Conservation (phyloP, 805 yeast genomes). For the Maudiozyma barnettii region DNA sequence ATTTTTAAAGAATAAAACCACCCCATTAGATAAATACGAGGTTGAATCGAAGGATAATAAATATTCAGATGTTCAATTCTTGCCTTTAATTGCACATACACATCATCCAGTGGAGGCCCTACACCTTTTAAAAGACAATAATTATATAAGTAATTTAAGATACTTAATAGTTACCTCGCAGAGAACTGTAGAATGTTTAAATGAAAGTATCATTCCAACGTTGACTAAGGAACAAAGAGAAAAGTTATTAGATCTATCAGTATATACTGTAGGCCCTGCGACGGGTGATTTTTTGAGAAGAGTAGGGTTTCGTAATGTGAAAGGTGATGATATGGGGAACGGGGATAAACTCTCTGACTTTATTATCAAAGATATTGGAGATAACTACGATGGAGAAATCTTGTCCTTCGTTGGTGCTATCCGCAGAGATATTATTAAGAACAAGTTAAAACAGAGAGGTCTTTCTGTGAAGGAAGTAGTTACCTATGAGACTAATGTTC, state of each 20-base stretch:
- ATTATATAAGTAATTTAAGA: slow-evolving; percentile 34
- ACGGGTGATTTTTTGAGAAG: slow-evolving; percentile 50
- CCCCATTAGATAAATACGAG: slow-evolving; percentile 60
- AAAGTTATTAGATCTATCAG: slow-evolving; percentile 39
- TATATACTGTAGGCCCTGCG: slow-evolving; percentile 89
- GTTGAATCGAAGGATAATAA: slow-evolving; percentile 31
- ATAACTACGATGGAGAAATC: slow-evolving; percentile 24
- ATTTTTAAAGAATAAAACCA: slow-evolving; percentile 62
- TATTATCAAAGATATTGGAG: slow-evolving; percentile 34
- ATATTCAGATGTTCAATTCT: slow-evolving; percentile 39
- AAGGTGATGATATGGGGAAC: slow-evolving; percentile 69
- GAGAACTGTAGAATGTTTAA: slow-evolving; percentile 77
- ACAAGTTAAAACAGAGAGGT: slow-evolving; percentile 32
- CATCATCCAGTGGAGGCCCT: slow-evolving; percentile 37
- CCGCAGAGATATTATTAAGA: slow-evolving; percentile 74
- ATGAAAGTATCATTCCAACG: slow-evolving; percentile 32
- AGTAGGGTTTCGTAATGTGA: slow-evolving; percentile 57
- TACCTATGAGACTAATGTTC: slow-evolving; percentile 56
- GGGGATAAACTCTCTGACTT: slow-evolving; percentile 62
- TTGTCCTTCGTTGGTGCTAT: slow-evolving; percentile 81
- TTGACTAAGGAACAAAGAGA: slow-evolving; percentile 11
- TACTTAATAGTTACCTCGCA: slow-evolving; percentile 79
- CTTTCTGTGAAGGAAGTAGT: slow-evolving; percentile 40
- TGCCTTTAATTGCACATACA: slow-evolving; percentile 67
- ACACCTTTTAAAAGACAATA: slow-evolving; percentile 34